Evolutionary conservation across 148 eudicot species (phyloP), one percentile per base, ranked within the genome.

Genomic region (Chenopodium album): DNA sequence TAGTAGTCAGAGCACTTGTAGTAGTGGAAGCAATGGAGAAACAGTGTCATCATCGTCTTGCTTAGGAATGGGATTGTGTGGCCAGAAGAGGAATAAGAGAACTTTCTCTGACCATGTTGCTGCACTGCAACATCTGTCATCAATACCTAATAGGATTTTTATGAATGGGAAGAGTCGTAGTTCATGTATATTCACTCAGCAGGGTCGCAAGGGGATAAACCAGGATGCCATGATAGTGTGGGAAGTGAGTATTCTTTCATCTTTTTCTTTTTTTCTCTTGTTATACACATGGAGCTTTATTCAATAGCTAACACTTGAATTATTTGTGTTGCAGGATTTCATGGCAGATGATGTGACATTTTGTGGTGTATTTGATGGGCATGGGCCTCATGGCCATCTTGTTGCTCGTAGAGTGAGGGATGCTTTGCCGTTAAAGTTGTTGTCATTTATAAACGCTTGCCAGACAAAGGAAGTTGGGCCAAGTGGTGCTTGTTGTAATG

Each of bases 211-310:
- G 85, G 99, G 99, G 60, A 87, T 97, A 81, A 94, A 97, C 84
- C 99, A 97, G 84, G 99, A 97, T 85, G 97, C 99, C 77, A 97
- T 97, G 99, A 90, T 97, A 79, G 99, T 94, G 68, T 97, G 99
- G 99, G 99, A 97, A 87, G 98, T 97, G 86, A 88, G 96, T 90
- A 59, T 56, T 37, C 5, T 41, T 68, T 78, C 64, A 13, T 13
- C 16, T 2, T n/a, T 22, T 22, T 65, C 22, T 68, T 73, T 26
- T 34, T 23, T 62, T 41, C 44, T 41, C 44, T 41, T 76, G 63
- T 31, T 56, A n/a, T 76, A 41, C 56, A 14, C 13, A 50, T 26
- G 46, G 71, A 76, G 78, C 47, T 71, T 78, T 34, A 63, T 20
- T 63, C 31, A 9, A 48, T 74, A 31, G 68, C 71, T 71, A 65